Evolutionary conservation across 805 yeast genomes (phyloP), one percentile per base, ranked within the genome.

Genomic region (Monosporozyma siamensis): DNA sequence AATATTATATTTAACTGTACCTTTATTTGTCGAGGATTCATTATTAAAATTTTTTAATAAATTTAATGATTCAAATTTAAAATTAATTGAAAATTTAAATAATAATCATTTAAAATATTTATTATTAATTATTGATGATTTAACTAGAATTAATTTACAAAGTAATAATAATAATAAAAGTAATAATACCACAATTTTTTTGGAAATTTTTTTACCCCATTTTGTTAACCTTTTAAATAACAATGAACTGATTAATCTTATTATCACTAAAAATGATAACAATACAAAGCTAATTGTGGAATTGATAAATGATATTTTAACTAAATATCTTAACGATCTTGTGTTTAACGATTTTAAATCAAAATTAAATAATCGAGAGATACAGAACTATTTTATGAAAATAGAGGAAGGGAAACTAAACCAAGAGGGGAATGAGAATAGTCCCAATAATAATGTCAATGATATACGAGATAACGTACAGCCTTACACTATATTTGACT

Each of bases 141-240:
- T 56, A 22, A 46, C 52, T 8, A 51, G 52, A 40, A 44, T 58
- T 4, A 54, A 52, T 25, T 42, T 49, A 38, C 40, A 41, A 30
- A 36, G 40, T 35, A 35, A 12, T 24, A 35, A 32, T 14, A 35
- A 27, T 21, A 59, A 66, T 30, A 55, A 59, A n/a, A 45, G 53
- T 11, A 54, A 55, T 14, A 53, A 68, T 20, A n/a, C n/a, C n/a
- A 44, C 51, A n/a, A 52, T 47, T n/a, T 53, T 61, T 15, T 53
- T 65, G 8, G 48, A 55, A 26, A 47, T 51, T 12, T 63, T 65
- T 34, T 53, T 63, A 23, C 65, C 65, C 4, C 41, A 56, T 9
- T 49, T 69, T 39, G 46, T 67, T 9, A 55, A 54, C 18, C 49
- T 61, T 4, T 45, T 65, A 25, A 64, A 66, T 23, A 35, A 25